These are phyloP conservation scores for Fusarium nygamai DNA, from an alignment of 2,329 filamentous ascomycete genomes.

Conservation along the genomic window DNA sequence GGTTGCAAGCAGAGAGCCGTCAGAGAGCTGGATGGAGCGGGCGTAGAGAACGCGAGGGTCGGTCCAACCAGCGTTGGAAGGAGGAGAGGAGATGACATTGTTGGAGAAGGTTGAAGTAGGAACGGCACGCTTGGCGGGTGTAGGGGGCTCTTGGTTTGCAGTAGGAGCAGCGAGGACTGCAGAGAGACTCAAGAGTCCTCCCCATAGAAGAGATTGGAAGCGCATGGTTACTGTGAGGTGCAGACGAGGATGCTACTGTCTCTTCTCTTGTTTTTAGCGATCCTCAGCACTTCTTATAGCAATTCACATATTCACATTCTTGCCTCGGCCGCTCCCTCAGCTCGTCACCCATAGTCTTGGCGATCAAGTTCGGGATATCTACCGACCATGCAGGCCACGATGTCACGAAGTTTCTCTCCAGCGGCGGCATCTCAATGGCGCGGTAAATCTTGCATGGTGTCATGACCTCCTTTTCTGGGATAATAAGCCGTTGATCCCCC, in stretches of 20 bases:
- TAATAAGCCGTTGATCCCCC: not conserved
- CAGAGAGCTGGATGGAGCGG: conserved; percentile 56
- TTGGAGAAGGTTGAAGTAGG: conserved; percentile 36
- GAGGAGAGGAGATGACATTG: conserved; percentile 54
- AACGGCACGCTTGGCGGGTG: conserved; percentile 19
- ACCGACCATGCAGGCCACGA: not conserved
- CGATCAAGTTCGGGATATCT: conserved; percentile 11
- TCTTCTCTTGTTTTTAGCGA: no score
- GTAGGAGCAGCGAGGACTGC: conserved; percentile 36
- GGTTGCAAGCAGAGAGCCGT: conserved; percentile 60
- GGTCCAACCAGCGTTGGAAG: conserved; percentile 49
- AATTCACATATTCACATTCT: not conserved
- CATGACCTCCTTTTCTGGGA: conserved; percentile 11
- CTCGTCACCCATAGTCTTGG: not conserved
- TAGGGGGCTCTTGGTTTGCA: conserved; percentile 13
- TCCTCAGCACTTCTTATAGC: not conserved
- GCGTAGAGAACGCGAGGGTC: conserved; percentile 57
- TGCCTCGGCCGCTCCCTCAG: not conserved
- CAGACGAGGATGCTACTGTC: not conserved
- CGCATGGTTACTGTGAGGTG: conserved; percentile 5
- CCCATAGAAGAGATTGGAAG: conserved; percentile 25
- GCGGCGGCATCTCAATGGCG: conserved; percentile 14
- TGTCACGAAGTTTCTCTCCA: not conserved
- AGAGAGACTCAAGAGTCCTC: conserved; percentile 29
- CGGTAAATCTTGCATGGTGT: conserved; percentile 5